Base-by-base conservation (phyloP, 2,329 filamentous ascomycete genomes). In the Chaetomium globosum region DNA sequence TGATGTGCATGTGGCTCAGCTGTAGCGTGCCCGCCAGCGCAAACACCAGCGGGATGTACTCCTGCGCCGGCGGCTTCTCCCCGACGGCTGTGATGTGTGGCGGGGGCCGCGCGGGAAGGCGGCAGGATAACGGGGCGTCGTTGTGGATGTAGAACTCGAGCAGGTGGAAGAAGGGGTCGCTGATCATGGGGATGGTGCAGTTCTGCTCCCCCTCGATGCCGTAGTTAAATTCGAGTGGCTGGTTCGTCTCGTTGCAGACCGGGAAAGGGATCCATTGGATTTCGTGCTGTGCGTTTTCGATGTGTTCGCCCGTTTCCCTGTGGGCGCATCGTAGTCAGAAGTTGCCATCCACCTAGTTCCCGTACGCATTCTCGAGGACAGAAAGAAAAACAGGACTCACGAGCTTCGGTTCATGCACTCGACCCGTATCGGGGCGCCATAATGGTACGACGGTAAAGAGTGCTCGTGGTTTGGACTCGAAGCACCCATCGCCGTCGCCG, bases 111-210 rank as follows among this genome's bases (percentile, higher is more conserved):
- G 92, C 87, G 31, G 94, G 92, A 16, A 98, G 86, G 60, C 95
- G 93, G 78, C 95, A 99, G 62, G 92, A 88, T 58, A 98, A 83
- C 10, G 95, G 95, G 21, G 93, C 93, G 79, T 99, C 95, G 80
- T 90, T 93, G 83, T 98, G 95, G 77, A 98, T 89, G 83, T 98
- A 98, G 84, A 97, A 98, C 80, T 98, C 91, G 80, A 94, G 89
- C 59, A 94, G 85, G 79, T 95, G 91, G 82, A 92, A 95, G 82
- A 93, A 89, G 49, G 89, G 85, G 75, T 94, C 91, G 73, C 85
- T 83, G 72, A 94, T 83, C 78, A 91, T 85, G 74, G 89, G 82
- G 72, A 95, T 88, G 63, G 91, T 95, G 82, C 91, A 95, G 80
- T 94, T 94, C 71, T 92, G 79, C 75, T 96, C 93, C 79, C 79